These are phyloP conservation scores for Aureobasidium uvarum DNA, from an alignment of 2,329 filamentous ascomycete species.

Conservation along the genomic window DNA sequence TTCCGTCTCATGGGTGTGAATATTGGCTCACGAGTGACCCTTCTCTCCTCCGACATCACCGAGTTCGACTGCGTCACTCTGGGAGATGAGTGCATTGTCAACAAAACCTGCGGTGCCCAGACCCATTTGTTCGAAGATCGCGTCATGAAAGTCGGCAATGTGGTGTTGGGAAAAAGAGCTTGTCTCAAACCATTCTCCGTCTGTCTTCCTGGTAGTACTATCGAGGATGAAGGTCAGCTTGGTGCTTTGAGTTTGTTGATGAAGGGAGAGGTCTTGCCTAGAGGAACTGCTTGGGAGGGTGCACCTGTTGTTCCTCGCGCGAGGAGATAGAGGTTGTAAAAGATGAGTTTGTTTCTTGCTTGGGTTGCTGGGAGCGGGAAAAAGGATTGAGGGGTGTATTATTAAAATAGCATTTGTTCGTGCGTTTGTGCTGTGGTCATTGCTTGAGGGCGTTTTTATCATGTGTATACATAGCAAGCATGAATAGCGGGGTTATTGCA, in stretches of 20 bases:
- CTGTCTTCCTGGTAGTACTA: conserved; percentile 3
- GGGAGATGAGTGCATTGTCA: not conserved
- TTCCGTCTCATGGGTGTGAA: conserved; percentile 11
- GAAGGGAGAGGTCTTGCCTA: conserved; percentile 9
- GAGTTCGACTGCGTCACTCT: not conserved
- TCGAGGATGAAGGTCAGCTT: conserved; percentile 4
- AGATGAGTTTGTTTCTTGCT: not conserved
- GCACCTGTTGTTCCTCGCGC: conserved; percentile 2
- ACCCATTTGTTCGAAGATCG: conserved; percentile 6
- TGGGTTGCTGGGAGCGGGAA: no score
- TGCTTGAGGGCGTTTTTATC: not conserved
- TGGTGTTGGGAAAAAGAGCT: not conserved
- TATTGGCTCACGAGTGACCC: not conserved
- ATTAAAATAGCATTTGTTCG: not conserved
- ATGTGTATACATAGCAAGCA: not conserved
- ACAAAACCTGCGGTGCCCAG: not conserved
- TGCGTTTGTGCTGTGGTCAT: not conserved
- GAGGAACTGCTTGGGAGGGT: conserved; percentile 4
- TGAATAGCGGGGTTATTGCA: not conserved
- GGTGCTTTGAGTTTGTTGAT: not conserved
- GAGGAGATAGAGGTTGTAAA: not conserved
- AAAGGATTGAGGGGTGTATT: not conserved
- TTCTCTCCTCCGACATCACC: not conserved
- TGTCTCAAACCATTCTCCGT: conserved; percentile 3
- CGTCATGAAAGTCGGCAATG: conserved; percentile 11